Percentiles rank a stretch among this genome's conserved stretches.
phyloP scores from a whole-genome alignment of 2,329 filamentous ascomycete genomes.

The Colletotrichum euphorbiae region DNA sequence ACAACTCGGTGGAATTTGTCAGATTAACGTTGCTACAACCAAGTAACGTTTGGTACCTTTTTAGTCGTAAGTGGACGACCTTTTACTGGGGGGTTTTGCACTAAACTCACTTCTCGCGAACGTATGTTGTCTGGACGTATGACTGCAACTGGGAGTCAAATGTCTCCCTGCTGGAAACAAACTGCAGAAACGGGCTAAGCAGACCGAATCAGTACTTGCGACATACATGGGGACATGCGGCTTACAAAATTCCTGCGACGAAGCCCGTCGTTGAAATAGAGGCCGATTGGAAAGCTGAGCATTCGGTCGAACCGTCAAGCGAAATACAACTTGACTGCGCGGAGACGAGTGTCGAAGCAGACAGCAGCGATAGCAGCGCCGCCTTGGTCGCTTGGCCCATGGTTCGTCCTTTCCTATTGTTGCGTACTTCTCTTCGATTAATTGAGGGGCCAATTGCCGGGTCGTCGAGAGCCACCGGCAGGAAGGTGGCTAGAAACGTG shows the following conservation, averaged over 20 bases:
- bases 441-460: background rate
- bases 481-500: conserved; percentile 1
- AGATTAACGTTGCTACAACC: conserved; percentile 84
- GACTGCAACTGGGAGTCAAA: conserved; percentile 82
- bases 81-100: background rate
- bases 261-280: conserved; percentile 74
- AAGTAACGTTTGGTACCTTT: conserved; percentile 82
- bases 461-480: background rate
- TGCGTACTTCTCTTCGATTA: background rate
- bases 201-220: conserved; percentile 39
- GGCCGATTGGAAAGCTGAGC: conserved; percentile 77
- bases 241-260: conserved; percentile 74
- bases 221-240: conserved; percentile 40
- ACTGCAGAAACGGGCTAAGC: conserved; percentile 83
- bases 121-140: conserved; percentile 81
- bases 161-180: conserved; percentile 78
- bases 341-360: conserved; percentile 52
- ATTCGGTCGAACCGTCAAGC: conserved; percentile 75
- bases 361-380: conserved; percentile 45
- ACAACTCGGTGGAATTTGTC: conserved; percentile 82
- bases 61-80: background rate
- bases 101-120: conserved; percentile 78
- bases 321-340: conserved; percentile 67
- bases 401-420: conserved; percentile 1
- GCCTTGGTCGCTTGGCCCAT: conserved; percentile 18